Percentiles rank a stretch among this genome's conserved stretches.
These are phyloP conservation scores for Rhododendron henanense DNA, from an alignment of 148 eudicot species.

Conservation along the genomic window DNA sequence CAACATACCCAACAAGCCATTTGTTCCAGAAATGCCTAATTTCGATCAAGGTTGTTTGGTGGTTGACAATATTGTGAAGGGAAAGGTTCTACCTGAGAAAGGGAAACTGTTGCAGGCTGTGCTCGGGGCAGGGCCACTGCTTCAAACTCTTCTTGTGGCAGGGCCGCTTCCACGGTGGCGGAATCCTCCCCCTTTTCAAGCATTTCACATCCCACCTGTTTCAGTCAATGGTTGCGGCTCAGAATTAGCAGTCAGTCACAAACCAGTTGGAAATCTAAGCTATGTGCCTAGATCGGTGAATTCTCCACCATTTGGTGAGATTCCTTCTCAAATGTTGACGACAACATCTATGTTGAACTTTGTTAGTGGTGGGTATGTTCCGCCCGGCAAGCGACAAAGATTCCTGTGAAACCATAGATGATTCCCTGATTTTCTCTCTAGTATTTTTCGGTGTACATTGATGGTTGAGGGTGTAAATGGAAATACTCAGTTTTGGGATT, in stretches of 20 bases:
- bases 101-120: conserved; percentile 51
- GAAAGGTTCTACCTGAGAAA: conserved; percentile 38
- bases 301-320: conserved; percentile 17
- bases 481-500: conserved; percentile 7
- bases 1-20: conserved; percentile 19
- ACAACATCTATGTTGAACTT: conserved; percentile 26
- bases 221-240: conserved; percentile 12
- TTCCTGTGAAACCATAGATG: background rate
- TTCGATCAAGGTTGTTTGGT: conserved; percentile 24
- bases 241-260: background rate
- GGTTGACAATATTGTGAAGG: conserved; percentile 32
- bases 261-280: conserved; percentile 11
- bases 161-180: conserved; percentile 59
- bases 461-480: conserved; percentile 14
- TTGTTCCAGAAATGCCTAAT: conserved; percentile 5
- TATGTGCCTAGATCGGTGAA: conserved; percentile 3
- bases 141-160: conserved; percentile 40
- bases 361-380: background rate
- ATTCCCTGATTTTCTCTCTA: background rate
- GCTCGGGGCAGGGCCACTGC: conserved; percentile 43
- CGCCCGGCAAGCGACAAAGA: conserved; percentile 14
- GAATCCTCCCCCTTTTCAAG: conserved; percentile 39
- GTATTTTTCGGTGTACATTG: conserved; percentile 3
- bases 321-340: conserved; percentile 24
- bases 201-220: conserved; percentile 36